Evolutionary conservation across 805 yeast genomes (phyloP).

Genomic region (Candida dendrica): DNA sequence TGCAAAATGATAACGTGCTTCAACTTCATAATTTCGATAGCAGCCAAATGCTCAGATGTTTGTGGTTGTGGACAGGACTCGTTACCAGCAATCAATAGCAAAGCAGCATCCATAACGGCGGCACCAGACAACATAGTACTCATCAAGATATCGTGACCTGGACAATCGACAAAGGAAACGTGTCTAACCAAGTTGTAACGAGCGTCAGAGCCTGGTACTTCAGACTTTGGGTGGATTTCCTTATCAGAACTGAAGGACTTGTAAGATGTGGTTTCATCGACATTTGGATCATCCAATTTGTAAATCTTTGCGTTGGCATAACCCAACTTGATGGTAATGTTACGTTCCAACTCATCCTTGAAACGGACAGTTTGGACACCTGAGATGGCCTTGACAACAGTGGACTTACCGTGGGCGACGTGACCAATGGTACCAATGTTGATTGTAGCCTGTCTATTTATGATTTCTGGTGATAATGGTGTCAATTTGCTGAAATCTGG

Average conservation of each 20-base stretch:
- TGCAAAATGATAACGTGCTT: slow-evolving; percentile 94
- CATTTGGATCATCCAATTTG: slow-evolving; percentile 76
- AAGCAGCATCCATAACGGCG: slow-evolving; percentile 99
- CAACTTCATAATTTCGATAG: slow-evolving; percentile 97
- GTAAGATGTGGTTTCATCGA: slow-evolving; percentile 94
- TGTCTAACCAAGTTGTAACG: slow-evolving; percentile 89
- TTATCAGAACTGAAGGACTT: slow-evolving; percentile 90
- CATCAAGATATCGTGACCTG: slow-evolving; percentile 99
- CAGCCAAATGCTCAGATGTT: slow-evolving; percentile 98
- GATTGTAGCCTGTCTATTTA: slow-evolving; percentile 97
- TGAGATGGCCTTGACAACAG: slow-evolving; percentile 92
- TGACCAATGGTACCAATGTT: slow-evolving; percentile 97
- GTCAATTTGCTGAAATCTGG: slow-evolving; percentile 78
- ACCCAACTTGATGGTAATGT: slow-evolving; percentile 96
- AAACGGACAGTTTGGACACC: slow-evolving; percentile 99
- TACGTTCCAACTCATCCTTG: slow-evolving; percentile 98
- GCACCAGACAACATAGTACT: slow-evolving; percentile 99
- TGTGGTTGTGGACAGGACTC: slow-evolving; percentile 99
- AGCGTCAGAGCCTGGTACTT: slow-evolving; percentile 80
- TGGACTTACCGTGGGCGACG: slow-evolving; percentile 92
- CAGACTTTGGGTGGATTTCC: slow-evolving; percentile 91
- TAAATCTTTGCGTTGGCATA: slow-evolving; percentile 98
- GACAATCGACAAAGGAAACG: slow-evolving; percentile 98
- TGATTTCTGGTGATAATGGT: slow-evolving; percentile 90
- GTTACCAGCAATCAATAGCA: slow-evolving; percentile 92